These are phyloP conservation scores for Dactylellina sp. DNA, from an alignment of 2,329 filamentous ascomycete genomes.

Conservation along the genomic window DNA sequence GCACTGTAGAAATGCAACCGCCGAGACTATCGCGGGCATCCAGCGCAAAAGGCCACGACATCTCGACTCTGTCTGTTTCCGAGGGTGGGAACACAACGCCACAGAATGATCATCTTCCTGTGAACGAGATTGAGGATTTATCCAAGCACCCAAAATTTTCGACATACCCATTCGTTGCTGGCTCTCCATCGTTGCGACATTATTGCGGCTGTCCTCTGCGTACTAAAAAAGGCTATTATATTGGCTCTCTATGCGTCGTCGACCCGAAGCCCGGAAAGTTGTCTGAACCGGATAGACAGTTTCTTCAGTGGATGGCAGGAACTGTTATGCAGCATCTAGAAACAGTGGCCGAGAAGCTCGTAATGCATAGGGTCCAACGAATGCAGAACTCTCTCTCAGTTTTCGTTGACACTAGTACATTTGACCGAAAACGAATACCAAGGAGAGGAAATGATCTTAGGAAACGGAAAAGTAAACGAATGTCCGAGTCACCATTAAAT, in stretches of 20 bases:
- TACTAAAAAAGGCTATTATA: constrained; percentile 59
- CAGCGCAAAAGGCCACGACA: constrained; percentile 58
- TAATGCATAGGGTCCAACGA: constrained; percentile 56
- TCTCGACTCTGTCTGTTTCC: constrained; percentile 56
- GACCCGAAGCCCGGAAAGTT: constrained; percentile 58
- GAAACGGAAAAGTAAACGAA: constrained; percentile 39
- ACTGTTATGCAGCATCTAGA: constrained; percentile 60
- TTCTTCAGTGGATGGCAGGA: constrained; percentile 58
- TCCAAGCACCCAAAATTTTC: constrained; percentile 50
- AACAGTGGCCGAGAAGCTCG: constrained; percentile 56
- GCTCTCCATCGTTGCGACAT: constrained; percentile 55
- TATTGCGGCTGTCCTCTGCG: constrained; percentile 59
- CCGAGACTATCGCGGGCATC: constrained; percentile 62
- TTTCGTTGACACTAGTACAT: constrained; percentile 60
- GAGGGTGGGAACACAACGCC: constrained; percentile 55
- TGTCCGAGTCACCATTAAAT: constrained; percentile 55
- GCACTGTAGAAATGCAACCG: constrained; percentile 61
- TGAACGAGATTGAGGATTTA: constrained; percentile 61
- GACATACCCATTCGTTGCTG: constrained; percentile 54
- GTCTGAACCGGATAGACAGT: constrained; percentile 50
- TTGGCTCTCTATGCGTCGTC: constrained; percentile 59
- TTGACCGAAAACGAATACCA: constrained; percentile 52
- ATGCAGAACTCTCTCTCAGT: constrained; percentile 59
- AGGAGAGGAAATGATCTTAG: constrained; percentile 52
- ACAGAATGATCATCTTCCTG: constrained; percentile 56